Evolutionary conservation across 345 rosid genomes (phyloP).

Genomic region (Stellera chamaejasme): DNA sequence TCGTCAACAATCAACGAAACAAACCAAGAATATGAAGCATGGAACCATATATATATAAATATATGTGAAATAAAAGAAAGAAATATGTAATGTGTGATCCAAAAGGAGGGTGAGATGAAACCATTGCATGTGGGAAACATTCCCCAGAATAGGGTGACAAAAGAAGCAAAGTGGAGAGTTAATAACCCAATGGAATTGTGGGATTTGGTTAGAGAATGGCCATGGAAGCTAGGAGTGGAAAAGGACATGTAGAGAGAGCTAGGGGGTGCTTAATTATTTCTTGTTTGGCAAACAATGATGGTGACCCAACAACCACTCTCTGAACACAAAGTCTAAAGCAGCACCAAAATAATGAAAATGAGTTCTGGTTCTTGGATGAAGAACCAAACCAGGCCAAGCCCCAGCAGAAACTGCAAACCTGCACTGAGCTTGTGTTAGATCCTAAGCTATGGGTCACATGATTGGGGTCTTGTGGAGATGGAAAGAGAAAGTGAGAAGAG

Average conservation of each 20-base stretch:
- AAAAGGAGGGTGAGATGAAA: too few species aligned
- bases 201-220: constrained; percentile 14
- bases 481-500: too few species aligned
- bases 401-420: constrained; percentile 11
- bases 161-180: constrained; percentile 11
- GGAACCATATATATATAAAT: constrained; percentile 4
- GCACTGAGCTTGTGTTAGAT: constrained; percentile 10
- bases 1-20: not conserved
- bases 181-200: constrained; percentile 14
- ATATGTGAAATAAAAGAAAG: too few species aligned
- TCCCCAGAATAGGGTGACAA: constrained; percentile 13
- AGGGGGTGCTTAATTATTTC: constrained; percentile 12
- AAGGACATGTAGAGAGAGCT: constrained; percentile 18
- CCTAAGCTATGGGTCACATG: constrained; percentile 8
- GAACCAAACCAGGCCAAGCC: constrained; percentile 19
- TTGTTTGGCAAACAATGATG: constrained; percentile 25
- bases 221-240: constrained; percentile 13
- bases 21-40: too few species aligned
- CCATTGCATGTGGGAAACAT: not conserved
- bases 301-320: constrained; percentile 40
- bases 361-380: constrained; percentile 16
- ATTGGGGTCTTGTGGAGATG: not conserved
- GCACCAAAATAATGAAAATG: constrained; percentile 25
- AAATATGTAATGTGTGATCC: too few species aligned
- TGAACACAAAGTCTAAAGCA: constrained; percentile 33